phyloP scores from a whole-genome alignment of 495 filamentous ascomycete genomes.

The Parathielavia appendiculata region DNA sequence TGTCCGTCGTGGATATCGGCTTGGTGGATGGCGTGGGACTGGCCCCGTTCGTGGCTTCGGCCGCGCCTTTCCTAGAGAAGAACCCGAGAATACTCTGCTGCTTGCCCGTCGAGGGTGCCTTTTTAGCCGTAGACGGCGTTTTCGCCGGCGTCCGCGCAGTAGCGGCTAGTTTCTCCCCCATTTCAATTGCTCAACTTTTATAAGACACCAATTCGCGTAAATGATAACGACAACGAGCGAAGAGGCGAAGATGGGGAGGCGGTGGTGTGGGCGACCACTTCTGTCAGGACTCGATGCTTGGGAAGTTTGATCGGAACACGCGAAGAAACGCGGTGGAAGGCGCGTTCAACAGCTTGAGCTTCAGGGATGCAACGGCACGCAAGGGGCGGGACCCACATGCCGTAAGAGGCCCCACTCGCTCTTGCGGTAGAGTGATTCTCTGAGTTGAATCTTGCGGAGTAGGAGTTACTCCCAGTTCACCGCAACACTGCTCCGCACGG shows the following conservation, averaged over 20 bases:
- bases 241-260: background rate
- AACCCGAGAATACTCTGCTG: conserved; percentile 83
- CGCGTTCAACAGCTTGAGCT: too few species aligned
- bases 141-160: conserved; percentile 40
- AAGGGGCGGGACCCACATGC: too few species aligned
- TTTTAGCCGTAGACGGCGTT: conserved; percentile 39
- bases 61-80: conserved; percentile 64
- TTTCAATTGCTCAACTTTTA: conserved; percentile 11
- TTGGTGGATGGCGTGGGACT: conserved; percentile 27
- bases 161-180: conserved; percentile 29
- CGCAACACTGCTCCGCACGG: too few species aligned
- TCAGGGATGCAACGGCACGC: too few species aligned
- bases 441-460: too few species aligned
- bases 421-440: too few species aligned
- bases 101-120: conserved; percentile 48
- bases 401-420: too few species aligned
- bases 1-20: conserved; percentile 20
- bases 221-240: background rate
- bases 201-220: background rate
- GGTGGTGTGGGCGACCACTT: too few species aligned
- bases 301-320: conserved; percentile 20
- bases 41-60: conserved; percentile 28
- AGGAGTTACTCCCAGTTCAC: too few species aligned
- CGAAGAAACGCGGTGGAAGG: background rate
- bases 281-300: background rate